Conservation (phyloP, 768 basidiomycete species). For the Russula ochroleuca region DNA sequence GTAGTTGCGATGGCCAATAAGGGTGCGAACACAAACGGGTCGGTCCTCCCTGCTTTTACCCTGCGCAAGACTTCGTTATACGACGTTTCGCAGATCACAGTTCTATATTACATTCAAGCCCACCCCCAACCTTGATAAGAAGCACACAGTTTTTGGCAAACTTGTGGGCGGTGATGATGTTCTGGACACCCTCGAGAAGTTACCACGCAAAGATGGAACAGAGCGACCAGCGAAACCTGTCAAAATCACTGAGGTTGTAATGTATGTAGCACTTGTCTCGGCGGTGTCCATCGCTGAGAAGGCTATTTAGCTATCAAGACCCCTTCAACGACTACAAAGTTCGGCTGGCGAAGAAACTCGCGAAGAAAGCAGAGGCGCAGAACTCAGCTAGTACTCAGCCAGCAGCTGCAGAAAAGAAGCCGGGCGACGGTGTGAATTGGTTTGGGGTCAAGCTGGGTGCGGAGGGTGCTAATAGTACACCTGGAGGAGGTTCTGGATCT, state of each 20-base stretch:
- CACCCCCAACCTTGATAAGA: constrained; percentile 82
- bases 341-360: constrained; percentile 74
- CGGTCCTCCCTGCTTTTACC: constrained; percentile 27
- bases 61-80: constrained; percentile 8
- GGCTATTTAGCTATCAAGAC: constrained; percentile 70
- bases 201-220: constrained; percentile 77
- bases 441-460: constrained; percentile 80
- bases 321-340: constrained; percentile 92
- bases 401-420: constrained; percentile 44
- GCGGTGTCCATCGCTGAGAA: background rate
- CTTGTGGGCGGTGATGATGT: constrained; percentile 94
- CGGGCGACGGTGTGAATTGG: constrained; percentile 75
- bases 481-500: constrained; percentile 33
- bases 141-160: constrained; percentile 96
- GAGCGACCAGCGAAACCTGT: constrained; percentile 85
- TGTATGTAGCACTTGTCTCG: constrained; percentile 49
- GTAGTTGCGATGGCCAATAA: constrained; percentile 94
- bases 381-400: constrained; percentile 31
- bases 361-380: constrained; percentile 48
- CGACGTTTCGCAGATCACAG: constrained; percentile 58
- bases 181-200: constrained; percentile 74
- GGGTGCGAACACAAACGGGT: constrained; percentile 87
- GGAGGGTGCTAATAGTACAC: constrained; percentile 33
- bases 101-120: constrained; percentile 89
- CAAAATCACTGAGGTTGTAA: constrained; percentile 77